Base-by-base conservation (phyloP, 805 yeast species). In the Sungouiozyma intestinalis region DNA sequence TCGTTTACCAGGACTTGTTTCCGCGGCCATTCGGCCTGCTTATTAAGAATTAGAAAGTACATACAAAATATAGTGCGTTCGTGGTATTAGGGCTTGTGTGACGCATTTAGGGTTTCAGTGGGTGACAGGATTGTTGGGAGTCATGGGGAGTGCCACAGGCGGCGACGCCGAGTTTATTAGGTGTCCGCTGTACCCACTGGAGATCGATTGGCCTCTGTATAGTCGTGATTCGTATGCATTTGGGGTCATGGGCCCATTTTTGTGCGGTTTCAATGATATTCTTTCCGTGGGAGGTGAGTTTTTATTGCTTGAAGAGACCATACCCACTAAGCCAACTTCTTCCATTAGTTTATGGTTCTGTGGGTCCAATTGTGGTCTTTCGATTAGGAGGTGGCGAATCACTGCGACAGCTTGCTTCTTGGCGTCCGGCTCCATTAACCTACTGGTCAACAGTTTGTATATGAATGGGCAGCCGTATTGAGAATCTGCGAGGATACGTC, bases 271-370 rank as follows among this genome's bases (percentile, higher is more conserved):
- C 20, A n/a, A 29, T 14, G 29, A 11, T 7, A 11, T 24, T 11
- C 11, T 24, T 6, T 6, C 29, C 29, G 11, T 24, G 9, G 29
- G 29, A 24, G n/a, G 40, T 14, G 33, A 13, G 17, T 35, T 27
- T 15, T 38, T 14, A 14, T 14, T 21, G 2, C 29, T 24, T 24
- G 29, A 24, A 6, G 29, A 6, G 11, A 6, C 29, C 6, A 24
- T 20, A 7, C 29, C 33, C 8, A 39, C 24, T 38, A 88, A 65
- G 4, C 97, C 97, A 48, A 87, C 90, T 62, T 90, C 97, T 51
- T 90, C 97, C 73, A 87, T 75, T 43, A 92, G 68, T 49, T 94
- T 77, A 57, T 84, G 84, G 29, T 24, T 24, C 62, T 85, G 83
- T 24, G 81, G 83, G 56, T 84, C 94, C 20, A 55, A 43, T 29